A percentile compares a stretch with the other conserved stretches of the same genome.
Conservation (phyloP, 768 basidiomycete species). For the Lyophyllum shimeji region DNA sequence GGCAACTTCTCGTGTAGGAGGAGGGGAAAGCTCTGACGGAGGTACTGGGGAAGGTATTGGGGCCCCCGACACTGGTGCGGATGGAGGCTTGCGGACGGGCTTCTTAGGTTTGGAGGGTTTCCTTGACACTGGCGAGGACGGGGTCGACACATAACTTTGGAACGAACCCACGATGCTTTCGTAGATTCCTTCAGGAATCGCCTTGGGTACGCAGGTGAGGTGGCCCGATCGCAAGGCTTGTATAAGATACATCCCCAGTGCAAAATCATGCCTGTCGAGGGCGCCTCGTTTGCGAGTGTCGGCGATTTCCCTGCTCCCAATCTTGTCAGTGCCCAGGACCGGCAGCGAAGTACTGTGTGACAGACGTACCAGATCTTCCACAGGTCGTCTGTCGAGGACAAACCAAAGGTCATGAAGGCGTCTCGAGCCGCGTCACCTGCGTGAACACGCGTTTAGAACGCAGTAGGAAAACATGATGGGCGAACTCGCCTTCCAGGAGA, state of each 20-base stretch:
- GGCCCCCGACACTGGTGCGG: not conserved
- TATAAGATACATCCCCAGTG: constrained; percentile 70
- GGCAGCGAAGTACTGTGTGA: not conserved
- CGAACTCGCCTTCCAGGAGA: constrained; percentile 46
- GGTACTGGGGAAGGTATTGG: not conserved
- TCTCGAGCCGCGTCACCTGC: constrained; percentile 60
- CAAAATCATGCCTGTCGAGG: constrained; percentile 67
- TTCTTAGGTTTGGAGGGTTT: not conserved
- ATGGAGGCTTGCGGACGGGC: not conserved
- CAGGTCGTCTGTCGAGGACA: constrained; percentile 53
- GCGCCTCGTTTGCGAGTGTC: constrained; percentile 59
- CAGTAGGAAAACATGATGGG: not conserved
- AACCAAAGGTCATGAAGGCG: constrained; percentile 60
- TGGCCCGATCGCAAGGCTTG: constrained; percentile 34
- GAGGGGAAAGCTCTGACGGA: not conserved
- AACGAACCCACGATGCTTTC: constrained; percentile 24
- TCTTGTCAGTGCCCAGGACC: not conserved
- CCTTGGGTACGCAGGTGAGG: constrained; percentile 28
- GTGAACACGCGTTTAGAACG: not conserved
- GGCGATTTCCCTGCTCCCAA: constrained; percentile 51
- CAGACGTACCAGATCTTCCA: constrained; percentile 56
- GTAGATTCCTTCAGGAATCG: constrained; percentile 30
- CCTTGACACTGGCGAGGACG: not conserved
- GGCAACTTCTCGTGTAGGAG: not conserved
- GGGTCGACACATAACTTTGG: not conserved